Evolutionary conservation across 78 protist species (phyloP).

Genomic region (Chrysochromulina parva): DNA sequence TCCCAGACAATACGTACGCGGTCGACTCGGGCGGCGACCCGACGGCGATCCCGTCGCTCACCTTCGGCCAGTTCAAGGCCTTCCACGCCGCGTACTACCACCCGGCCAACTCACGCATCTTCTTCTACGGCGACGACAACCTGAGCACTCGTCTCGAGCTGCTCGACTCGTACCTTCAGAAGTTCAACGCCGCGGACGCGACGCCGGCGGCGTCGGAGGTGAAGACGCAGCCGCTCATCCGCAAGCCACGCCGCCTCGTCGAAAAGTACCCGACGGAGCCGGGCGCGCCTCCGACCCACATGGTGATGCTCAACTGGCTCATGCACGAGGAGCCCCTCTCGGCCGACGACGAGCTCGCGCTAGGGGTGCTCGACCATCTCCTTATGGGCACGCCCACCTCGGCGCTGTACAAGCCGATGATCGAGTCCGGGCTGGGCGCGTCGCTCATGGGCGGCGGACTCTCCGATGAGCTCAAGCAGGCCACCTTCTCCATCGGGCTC

Average conservation of each 20-base stretch:
- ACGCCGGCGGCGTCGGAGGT: not conserved
- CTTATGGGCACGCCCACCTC: slow-evolving; percentile 54
- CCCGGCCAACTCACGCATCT: slow-evolving; percentile 32
- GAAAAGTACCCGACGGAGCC: not conserved
- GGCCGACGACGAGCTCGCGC: not conserved
- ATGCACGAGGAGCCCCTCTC: slow-evolving; percentile 26
- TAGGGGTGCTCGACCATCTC: slow-evolving; percentile 24
- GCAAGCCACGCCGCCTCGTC: not conserved
- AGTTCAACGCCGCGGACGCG: not conserved
- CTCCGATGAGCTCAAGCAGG: slow-evolving; percentile 16
- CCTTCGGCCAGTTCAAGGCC: not conserved
- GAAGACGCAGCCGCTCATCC: not conserved
- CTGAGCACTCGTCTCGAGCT: slow-evolving; percentile 14
- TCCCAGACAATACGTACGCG: slow-evolving; percentile 31
- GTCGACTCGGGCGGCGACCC: slow-evolving; percentile 42
- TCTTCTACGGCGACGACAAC: slow-evolving; percentile 36
- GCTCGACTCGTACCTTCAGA: not conserved
- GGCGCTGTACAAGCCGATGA: slow-evolving; percentile 22
- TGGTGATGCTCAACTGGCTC: slow-evolving; percentile 53
- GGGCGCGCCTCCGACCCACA: not conserved
- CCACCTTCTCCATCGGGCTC: slow-evolving; percentile 7
- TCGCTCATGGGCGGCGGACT: not conserved
- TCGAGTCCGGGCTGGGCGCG: not conserved
- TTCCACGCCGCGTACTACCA: slow-evolving; percentile 34
- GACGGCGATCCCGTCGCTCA: not conserved